Base-by-base conservation (phyloP, 805 yeast genomes). In the Wickerhamomyces pijperi region DNA sequence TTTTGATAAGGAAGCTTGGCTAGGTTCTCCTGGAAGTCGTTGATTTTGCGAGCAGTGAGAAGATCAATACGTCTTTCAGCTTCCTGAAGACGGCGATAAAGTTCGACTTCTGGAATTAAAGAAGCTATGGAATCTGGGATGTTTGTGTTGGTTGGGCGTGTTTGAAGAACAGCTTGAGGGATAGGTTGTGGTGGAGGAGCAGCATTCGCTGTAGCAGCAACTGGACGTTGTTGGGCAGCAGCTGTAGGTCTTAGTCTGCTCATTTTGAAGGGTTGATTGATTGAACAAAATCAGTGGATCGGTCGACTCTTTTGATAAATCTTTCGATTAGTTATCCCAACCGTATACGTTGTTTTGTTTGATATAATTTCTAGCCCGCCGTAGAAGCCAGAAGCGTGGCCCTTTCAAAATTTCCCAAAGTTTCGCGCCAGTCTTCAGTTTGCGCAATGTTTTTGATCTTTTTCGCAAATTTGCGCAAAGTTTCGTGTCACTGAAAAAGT, bases 11-110 rank as follows among this genome's bases (percentile, higher is more conserved):
- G 51, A 28, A 61, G 50, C 48, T 63, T 69, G 40, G 68, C 68
- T 44, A 68, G 62, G 56, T 65, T 68, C 42, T 88, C 94, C 56
- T 85, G 94, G 41, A 87, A 67, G 51, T 90, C 97, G 39, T 84
- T 71, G 45, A 85, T 73, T 57, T 90, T 90, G 43, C 94, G 75
- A 35, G 88, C 77, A 31, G 85, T 76, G 46, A 83, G 70, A 41
- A 90, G 73, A 58, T 92, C 97, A 35, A 90, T 61, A 45, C 76
- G 71, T 44, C 76, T 72, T 58, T 92, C 98, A n/a, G 88, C 85
- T 8, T 82, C 86, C 46, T 73, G 71, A 35, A 90, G 65, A 39
- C 76, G 70, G 51, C 81, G 74, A 59, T 83, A 84, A 41, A 77
- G 64, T 16, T 70, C 75, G n/a, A 85, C 77, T 51, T 85, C 84